These are phyloP conservation scores for Carex cristatella DNA, from an alignment of 176 grass and related monocot genomes.

Conservation along the genomic window DNA sequence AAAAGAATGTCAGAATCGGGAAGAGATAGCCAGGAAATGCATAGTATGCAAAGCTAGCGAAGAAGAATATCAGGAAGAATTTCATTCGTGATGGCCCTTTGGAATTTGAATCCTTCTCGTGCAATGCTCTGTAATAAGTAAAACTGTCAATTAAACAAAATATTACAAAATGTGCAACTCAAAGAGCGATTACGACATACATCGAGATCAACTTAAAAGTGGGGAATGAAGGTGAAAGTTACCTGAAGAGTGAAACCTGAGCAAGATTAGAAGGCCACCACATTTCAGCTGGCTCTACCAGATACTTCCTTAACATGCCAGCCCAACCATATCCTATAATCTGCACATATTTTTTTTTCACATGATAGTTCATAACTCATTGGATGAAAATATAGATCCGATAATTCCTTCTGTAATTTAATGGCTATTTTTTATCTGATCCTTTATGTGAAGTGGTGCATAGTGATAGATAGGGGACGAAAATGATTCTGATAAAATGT, in stretches of 20 bases:
- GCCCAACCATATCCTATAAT: conserved; percentile 92
- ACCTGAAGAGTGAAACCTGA: conserved; percentile 95
- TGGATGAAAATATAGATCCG: not conserved
- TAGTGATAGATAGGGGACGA: not conserved
- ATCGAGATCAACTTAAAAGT: not conserved
- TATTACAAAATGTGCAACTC: not conserved
- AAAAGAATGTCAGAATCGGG: conserved; percentile 49
- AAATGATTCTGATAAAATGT: not conserved
- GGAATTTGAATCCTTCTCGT: conserved; percentile 55
- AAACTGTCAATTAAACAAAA: not conserved
- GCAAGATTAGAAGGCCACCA: conserved; percentile 91
- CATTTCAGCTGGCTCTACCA: conserved; percentile 90
- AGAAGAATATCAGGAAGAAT: conserved; percentile 76
- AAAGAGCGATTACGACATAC: not conserved
- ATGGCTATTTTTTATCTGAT: not conserved
- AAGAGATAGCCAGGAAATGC: conserved; percentile 60
- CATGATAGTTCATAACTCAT: not conserved
- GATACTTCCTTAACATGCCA: conserved; percentile 80
- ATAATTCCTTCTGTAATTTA: not conserved
- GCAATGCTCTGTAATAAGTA: conserved; percentile 53
- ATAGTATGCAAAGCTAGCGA: conserved; percentile 69
- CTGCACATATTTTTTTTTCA: conserved; percentile 17
- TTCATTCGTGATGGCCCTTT: conserved; percentile 42
- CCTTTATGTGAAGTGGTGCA: not conserved
- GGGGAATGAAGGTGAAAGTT: not conserved